Evolutionary conservation across 106 monocot species (phyloP).

Genomic region (Dactylorhiza incarnata): DNA sequence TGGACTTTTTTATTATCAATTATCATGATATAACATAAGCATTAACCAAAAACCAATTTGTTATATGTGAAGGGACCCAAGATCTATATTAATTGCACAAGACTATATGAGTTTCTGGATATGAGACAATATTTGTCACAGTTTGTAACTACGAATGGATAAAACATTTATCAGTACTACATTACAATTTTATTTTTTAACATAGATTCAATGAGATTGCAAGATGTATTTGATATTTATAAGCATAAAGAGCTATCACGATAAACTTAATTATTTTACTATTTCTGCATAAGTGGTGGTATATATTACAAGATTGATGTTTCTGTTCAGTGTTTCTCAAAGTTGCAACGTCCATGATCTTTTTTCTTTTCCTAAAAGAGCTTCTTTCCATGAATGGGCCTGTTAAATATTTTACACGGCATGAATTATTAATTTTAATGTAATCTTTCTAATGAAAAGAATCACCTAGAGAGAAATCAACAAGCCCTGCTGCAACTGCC

Average conservation of each 20-base stretch:
- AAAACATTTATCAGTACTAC: neutral
- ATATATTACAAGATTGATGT: neutral
- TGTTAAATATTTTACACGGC: neutral
- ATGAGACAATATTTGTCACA: too few species aligned
- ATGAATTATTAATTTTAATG: neutral
- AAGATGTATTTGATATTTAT: neutral
- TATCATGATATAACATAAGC: too few species aligned
- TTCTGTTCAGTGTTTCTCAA: neutral
- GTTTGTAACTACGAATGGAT: too few species aligned
- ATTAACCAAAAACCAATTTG: too few species aligned
- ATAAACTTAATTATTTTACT: neutral
- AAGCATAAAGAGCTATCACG: neutral
- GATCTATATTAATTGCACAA: too few species aligned
- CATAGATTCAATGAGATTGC: neutral
- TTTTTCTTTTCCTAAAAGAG: neutral
- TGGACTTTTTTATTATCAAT: too few species aligned
- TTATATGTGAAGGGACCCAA: too few species aligned
- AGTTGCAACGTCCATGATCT: neutral
- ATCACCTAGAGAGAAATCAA: constrained; percentile 73
- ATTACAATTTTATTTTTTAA: neutral
- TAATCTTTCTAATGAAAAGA: neutral
- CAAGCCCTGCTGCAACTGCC: constrained; percentile 67
- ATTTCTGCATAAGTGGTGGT: neutral
- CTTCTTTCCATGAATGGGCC: neutral
- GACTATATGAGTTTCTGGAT: too few species aligned